Percentiles rank a stretch among this genome's conserved stretches.
phyloP scores from a whole-genome alignment of 805 yeast species.

The Lachancea waltii region DNA sequence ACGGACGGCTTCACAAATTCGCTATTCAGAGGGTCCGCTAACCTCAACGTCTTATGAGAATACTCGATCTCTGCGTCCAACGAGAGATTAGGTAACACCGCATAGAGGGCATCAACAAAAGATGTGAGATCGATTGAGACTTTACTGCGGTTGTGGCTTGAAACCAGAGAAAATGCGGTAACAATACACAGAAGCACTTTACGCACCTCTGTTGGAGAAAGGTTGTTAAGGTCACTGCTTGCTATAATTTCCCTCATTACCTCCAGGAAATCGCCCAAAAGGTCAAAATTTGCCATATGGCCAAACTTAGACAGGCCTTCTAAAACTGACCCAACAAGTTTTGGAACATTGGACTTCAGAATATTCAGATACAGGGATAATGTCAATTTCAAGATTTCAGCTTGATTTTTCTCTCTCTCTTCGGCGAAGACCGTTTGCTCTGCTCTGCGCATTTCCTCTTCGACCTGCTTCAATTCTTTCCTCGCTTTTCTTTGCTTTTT shows the following conservation, averaged over 20 bases:
- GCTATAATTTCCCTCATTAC: constrained; percentile 76
- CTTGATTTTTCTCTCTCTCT: constrained; percentile 79
- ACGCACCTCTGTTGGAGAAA: constrained; percentile 48
- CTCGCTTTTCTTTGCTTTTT: constrained; percentile 83
- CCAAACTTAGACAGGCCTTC: constrained; percentile 91
- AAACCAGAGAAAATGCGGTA: constrained; percentile 81
- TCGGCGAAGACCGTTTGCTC: constrained; percentile 83
- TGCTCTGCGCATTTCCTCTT: constrained; percentile 81
- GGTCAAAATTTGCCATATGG: constrained; percentile 84
- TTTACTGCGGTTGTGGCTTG: constrained; percentile 65
- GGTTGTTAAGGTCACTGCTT: constrained; percentile 44
- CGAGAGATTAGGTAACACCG: constrained; percentile 58
- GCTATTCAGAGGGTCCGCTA: constrained; percentile 66
- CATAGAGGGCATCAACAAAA: constrained; percentile 71
- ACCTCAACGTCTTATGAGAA: constrained; percentile 70
- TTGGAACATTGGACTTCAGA: constrained; percentile 54
- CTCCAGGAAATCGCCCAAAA: constrained; percentile 86
- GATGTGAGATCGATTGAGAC: constrained; percentile 75
- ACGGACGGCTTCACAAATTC: constrained; percentile 57
- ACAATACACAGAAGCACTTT: constrained; percentile 76
- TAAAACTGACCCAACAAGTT: constrained; percentile 75
- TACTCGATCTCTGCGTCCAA: constrained; percentile 81
- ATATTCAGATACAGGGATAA: constrained; percentile 73
- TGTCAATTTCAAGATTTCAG: constrained; percentile 69
- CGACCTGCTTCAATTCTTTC: constrained; percentile 81